Evolutionary conservation across 331 rosid species (phyloP).

Genomic region (Telfairia occidentalis): DNA sequence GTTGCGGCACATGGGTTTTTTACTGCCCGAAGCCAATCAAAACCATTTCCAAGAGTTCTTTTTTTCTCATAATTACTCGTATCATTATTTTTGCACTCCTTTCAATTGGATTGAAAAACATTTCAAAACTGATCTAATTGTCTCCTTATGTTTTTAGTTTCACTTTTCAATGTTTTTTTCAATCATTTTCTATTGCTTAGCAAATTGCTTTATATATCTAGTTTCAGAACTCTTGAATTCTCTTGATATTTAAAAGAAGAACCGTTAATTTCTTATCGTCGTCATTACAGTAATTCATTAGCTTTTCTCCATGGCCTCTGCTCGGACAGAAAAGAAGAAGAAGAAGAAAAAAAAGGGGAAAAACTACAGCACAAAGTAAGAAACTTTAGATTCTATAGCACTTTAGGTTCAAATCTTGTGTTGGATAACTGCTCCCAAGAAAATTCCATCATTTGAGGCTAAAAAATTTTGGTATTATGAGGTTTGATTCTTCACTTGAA

Average conservation of each 20-base stretch:
- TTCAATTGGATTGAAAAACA: too few relatives aligned
- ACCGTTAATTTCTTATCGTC: not conserved
- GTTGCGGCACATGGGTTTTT: too few relatives aligned
- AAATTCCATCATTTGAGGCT: not conserved
- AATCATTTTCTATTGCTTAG: not conserved
- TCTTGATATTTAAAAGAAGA: not conserved
- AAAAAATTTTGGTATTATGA: too few relatives aligned
- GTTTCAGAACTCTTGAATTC: not conserved
- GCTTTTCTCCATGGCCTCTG: not conserved
- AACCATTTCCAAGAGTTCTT: too few relatives aligned
- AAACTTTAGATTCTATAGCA: not conserved
- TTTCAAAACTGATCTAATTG: too few relatives aligned
- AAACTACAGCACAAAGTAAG: too few relatives aligned
- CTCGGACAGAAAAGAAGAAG: not conserved
- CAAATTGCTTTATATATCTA: too few relatives aligned
- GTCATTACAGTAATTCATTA: not conserved
- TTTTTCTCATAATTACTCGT: too few relatives aligned
- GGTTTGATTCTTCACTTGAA: not conserved
- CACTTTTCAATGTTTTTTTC: too few relatives aligned
- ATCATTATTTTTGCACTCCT: too few relatives aligned
- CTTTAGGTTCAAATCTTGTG: not conserved
- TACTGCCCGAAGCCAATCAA: too few relatives aligned
- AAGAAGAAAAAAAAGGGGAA: not conserved
- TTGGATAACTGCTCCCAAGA: not conserved
- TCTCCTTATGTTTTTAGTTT: too few relatives aligned